Evolutionary conservation across 2,329 filamentous ascomycete species (phyloP).

Genomic region (Pestalotiopsis sp.): DNA sequence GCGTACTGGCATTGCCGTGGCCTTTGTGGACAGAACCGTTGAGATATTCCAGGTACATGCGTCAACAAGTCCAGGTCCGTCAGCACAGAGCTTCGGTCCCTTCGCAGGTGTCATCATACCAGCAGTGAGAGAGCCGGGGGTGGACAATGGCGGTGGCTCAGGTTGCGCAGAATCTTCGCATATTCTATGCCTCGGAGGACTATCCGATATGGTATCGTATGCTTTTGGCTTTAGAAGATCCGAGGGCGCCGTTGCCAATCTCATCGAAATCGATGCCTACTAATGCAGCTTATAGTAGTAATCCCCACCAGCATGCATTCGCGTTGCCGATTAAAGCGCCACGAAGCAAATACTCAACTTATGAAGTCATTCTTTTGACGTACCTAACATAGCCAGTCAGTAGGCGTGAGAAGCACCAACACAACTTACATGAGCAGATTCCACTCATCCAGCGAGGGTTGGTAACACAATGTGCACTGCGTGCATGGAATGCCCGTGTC

Average conservation of each 20-base stretch:
- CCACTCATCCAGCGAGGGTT: neutral
- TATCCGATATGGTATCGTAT: neutral
- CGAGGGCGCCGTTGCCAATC: neutral
- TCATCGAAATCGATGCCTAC: neutral
- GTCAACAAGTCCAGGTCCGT: conserved; percentile 4
- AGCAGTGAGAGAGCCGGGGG: neutral
- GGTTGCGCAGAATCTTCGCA: neutral
- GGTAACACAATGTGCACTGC: neutral
- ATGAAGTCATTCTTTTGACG: conserved; percentile 15
- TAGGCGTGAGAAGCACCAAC: neutral
- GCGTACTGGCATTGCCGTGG: neutral
- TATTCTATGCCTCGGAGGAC: neutral
- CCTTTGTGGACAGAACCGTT: neutral
- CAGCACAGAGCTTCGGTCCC: neutral
- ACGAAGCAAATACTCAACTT: neutral
- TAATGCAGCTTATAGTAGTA: conserved; percentile 5
- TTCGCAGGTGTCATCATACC: neutral
- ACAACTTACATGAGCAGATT: neutral
- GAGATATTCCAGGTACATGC: conserved; percentile 8
- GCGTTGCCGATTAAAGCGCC: conserved; percentile 6
- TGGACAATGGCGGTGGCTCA: conserved; percentile 4
- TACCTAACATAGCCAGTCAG: neutral
- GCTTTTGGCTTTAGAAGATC: neutral
- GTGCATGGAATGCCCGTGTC: neutral
- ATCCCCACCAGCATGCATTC: conserved; percentile 11